Evolutionary conservation across 2,329 filamentous ascomycete species (phyloP), one percentile per base, ranked within the genome.

Genomic region (Pseudogymnoascus sp.): DNA sequence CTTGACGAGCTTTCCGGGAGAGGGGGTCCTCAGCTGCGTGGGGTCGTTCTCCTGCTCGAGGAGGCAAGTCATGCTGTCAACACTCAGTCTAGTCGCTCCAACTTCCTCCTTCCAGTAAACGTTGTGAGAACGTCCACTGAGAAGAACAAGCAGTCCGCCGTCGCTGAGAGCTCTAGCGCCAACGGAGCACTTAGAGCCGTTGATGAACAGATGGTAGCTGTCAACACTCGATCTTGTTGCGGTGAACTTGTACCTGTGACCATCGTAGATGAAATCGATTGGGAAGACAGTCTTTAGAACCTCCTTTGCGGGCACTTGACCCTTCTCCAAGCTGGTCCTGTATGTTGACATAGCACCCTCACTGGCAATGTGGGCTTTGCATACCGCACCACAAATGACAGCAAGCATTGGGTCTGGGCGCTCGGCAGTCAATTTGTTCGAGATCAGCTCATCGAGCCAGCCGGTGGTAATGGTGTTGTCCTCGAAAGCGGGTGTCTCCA

Each of bases 61-160:
- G 71, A 99, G 78, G 75, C 93, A 97, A 30, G 94, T 99, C 85
- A 97, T 99, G 80, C 91, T 90, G 74, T 99, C 94, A 22, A 99
- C 92, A 30, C 92, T 97, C 68, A 99, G 78, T 74, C 94, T 92
- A 59, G 94, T 97, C 37, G 93, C 94, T 62, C 92, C 92, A 53
- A 96, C 91, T 75, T 99, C 94, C 73, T 99, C 94, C 78, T 97
- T 97, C 94, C 94, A 99, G 85, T 99, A 99, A 64, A 97, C 87
- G 72, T 94, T 99, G 85, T 99, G 94, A 68, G 90, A 96, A 75
- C 91, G 90, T 64, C 94, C 94, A 70, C 88, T 87, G 43, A 99
- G 85, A 18, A 99, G 84, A 65, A 99, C 85, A 61, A 99, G 82
- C 9, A 99, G 84, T 74, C 94, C 94, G 74, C 94, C 94, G 69